Conservation (phyloP, 2,329 filamentous ascomycete genomes). For the Leptographium lundbergii region DNA sequence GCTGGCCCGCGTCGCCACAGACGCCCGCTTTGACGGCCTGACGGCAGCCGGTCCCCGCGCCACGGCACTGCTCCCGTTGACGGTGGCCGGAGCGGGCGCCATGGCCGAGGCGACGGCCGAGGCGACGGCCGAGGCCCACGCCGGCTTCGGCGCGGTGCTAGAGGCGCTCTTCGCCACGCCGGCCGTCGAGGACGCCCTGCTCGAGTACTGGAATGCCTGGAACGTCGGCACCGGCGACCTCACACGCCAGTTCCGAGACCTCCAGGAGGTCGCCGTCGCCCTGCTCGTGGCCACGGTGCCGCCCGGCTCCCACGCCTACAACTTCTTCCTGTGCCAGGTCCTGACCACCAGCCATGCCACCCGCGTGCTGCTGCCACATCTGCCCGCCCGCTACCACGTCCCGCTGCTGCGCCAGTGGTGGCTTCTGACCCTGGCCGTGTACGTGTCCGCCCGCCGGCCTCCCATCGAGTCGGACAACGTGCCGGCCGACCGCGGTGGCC, state of each 20-base stretch:
- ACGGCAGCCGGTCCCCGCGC: too few species aligned
- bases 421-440: conserved; percentile 67
- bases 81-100: neutral
- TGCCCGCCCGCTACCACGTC: conserved; percentile 62
- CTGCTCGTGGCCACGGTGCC: conserved; percentile 49
- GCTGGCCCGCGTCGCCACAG: conserved; percentile 53
- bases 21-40: conserved; percentile 57
- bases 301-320: conserved; percentile 52
- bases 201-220: conserved; percentile 93
- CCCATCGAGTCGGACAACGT: conserved; percentile 55
- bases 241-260: conserved; percentile 60
- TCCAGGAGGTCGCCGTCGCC: conserved; percentile 48
- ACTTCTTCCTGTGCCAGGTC: conserved; percentile 73
- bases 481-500: conserved; percentile 46
- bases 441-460: conserved; percentile 64
- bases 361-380: conserved; percentile 66
- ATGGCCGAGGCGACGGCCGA: conserved; percentile 18
- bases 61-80: neutral
- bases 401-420: conserved; percentile 77
- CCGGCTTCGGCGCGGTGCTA: conserved; percentile 43
- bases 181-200: conserved; percentile 44
- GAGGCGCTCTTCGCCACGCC: conserved; percentile 34
- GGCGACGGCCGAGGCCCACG: conserved; percentile 43
- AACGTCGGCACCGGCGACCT: conserved; percentile 43
- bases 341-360: conserved; percentile 81